Evolutionary conservation across 805 yeast genomes (phyloP).

Genomic region (Starmerella davenportii): DNA sequence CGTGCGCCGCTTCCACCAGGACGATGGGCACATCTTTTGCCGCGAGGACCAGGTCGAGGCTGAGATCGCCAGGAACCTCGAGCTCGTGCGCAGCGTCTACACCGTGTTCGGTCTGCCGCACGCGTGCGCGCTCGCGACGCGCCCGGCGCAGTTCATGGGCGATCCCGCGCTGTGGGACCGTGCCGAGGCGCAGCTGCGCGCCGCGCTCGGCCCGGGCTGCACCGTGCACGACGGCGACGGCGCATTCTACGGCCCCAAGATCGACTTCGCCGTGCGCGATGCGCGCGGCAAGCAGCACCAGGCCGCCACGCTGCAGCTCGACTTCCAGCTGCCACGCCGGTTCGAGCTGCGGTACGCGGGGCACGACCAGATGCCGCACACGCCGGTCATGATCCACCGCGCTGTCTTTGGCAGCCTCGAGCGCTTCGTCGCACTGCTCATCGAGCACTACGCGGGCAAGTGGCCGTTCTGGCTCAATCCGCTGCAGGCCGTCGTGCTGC

Average conservation of each 20-base stretch:
- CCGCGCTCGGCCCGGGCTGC: slow-evolving; percentile 36
- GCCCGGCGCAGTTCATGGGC: slow-evolving; percentile 68
- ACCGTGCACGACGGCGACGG: slow-evolving; percentile 84
- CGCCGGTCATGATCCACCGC: slow-evolving; percentile 89
- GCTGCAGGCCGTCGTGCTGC: slow-evolving; percentile 69
- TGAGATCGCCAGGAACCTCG: slow-evolving; percentile 58
- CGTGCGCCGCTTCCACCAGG: slow-evolving; percentile 91
- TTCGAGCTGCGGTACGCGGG: slow-evolving; percentile 52
- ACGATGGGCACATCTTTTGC: slow-evolving; percentile 95
- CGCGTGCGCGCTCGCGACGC: slow-evolving; percentile 58
- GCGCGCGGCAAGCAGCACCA: slow-evolving; percentile 70
- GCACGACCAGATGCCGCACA: slow-evolving; percentile 29
- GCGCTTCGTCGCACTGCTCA: slow-evolving; percentile 72
- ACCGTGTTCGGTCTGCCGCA: slow-evolving; percentile 46
- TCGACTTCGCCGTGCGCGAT: slow-evolving; percentile 71
- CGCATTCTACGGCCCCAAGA: slow-evolving; percentile 56
- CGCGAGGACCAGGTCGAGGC: slow-evolving; percentile 50
- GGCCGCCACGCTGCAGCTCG: slow-evolving; percentile 88
- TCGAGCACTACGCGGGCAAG: slow-evolving; percentile 77
- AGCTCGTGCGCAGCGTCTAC: slow-evolving; percentile 60
- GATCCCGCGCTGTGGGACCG: slow-evolving; percentile 55
- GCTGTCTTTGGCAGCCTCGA: slow-evolving; percentile 93
- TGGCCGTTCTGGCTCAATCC: slow-evolving; percentile 99
- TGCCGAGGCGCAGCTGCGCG: slow-evolving; percentile 54
- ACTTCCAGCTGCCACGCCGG: slow-evolving; percentile 80